These are phyloP conservation scores for Annulohypoxylon moriforme DNA, from an alignment of 495 filamentous ascomycete species.

Conservation along the genomic window DNA sequence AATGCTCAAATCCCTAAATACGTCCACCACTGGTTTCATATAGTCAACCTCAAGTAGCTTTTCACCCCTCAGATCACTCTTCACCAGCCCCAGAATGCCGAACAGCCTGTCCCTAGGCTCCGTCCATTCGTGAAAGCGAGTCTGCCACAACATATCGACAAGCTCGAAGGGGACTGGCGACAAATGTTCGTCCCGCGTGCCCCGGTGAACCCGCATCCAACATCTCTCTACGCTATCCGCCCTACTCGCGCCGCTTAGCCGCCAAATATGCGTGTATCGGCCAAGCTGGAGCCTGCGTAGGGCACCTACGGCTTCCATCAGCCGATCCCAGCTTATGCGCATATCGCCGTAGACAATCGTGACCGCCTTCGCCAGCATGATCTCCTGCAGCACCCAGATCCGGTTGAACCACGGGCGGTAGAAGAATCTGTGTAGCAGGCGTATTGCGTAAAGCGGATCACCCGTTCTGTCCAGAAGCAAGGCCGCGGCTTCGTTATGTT, in stretches of 20 bases:
- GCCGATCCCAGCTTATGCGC: slow-evolving; percentile 14
- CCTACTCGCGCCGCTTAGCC: slow-evolving; percentile 5
- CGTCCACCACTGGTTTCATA: slow-evolving; percentile 16
- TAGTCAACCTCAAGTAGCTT: slow-evolving; percentile 25
- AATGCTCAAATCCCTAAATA: slow-evolving; percentile 22
- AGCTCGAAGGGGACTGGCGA: slow-evolving; percentile 4
- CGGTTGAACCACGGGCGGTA: slow-evolving; percentile 20
- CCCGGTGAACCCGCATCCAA: slow-evolving; percentile 6
- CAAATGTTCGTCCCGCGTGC: background rate
- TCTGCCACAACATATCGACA: slow-evolving; percentile 25
- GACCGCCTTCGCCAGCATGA: slow-evolving; percentile 8
- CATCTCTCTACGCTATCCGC: slow-evolving; percentile 17
- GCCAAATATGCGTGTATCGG: slow-evolving; percentile 21
- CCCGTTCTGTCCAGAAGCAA: background rate
- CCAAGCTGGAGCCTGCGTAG: slow-evolving; percentile 26
- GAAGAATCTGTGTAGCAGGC: slow-evolving; percentile 19
- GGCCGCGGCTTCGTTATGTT: slow-evolving; percentile 13
- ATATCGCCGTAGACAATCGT: slow-evolving; percentile 20
- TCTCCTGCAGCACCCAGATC: slow-evolving; percentile 24
- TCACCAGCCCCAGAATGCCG: slow-evolving; percentile 19
- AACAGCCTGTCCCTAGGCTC: slow-evolving; percentile 26
- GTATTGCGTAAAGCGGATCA: background rate
- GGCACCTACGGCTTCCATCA: slow-evolving; percentile 6
- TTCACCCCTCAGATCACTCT: background rate
- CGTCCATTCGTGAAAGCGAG: slow-evolving; percentile 13